Conservation (phyloP, 495 filamentous ascomycete genomes). For the Penicillium crystallinum region DNA sequence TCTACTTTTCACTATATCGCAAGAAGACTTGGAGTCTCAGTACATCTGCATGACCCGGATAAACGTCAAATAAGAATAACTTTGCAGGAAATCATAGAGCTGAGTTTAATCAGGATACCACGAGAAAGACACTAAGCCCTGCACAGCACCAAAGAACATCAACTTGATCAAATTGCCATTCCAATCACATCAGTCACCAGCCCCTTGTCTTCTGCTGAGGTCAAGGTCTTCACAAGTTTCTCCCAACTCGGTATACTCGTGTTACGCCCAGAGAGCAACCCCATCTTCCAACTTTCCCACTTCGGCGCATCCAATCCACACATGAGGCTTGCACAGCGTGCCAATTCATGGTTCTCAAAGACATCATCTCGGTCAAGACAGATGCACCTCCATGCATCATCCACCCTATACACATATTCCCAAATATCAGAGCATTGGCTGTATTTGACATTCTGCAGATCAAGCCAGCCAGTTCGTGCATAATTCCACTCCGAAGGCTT, state of each 20-base stretch:
- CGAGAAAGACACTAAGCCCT: background rate
- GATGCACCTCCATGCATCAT: conserved; percentile 3
- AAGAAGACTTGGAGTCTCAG: too few relatives aligned
- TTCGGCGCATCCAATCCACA: background rate
- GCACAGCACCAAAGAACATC: background rate
- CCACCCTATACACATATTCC: conserved; percentile 1
- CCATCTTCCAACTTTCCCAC: conserved; percentile 6
- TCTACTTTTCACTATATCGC: too few relatives aligned
- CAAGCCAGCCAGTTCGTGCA: background rate
- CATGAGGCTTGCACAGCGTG: conserved; percentile 1
- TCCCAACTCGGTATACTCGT: background rate
- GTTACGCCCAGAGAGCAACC: background rate
- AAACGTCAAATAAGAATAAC: too few relatives aligned
- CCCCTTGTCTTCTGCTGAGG: background rate
- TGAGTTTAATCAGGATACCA: background rate
- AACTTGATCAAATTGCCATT: background rate
- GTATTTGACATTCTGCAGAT: background rate
- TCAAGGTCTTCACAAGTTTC: background rate
- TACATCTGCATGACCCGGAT: too few relatives aligned
- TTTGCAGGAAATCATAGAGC: too few relatives aligned
- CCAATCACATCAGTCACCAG: background rate
- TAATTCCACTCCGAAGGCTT: background rate
- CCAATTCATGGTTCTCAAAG: background rate
- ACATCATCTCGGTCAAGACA: conserved; percentile 1
- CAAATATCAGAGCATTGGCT: background rate